phyloP scores from a whole-genome alignment of 108 stramenopile genomes.

The Phaeodactylum tricornutum region DNA sequence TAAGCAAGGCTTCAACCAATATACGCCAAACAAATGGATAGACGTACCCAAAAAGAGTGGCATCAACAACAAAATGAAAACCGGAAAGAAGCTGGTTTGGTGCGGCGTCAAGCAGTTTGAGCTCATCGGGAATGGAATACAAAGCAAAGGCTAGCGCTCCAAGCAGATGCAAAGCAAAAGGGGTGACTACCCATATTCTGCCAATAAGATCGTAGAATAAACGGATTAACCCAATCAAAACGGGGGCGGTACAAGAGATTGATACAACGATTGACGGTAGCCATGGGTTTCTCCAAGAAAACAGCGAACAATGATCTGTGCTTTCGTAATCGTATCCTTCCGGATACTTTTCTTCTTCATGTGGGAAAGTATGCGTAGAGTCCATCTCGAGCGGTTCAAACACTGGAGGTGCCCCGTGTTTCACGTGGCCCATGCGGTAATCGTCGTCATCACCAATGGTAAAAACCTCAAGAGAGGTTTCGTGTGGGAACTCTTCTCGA shows the following conservation, averaged over 20 bases:
- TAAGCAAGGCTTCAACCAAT: slow-evolving; percentile 5
- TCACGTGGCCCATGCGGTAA: too few species aligned
- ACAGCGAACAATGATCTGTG: too few species aligned
- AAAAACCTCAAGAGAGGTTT: too few species aligned
- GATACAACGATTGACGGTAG: background rate
- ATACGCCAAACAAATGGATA: background rate
- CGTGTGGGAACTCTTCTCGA: too few species aligned
- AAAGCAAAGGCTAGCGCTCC: background rate
- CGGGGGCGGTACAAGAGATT: background rate
- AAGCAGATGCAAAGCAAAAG: background rate
- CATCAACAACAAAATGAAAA: background rate
- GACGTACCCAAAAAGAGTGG: background rate
- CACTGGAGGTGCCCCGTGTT: too few species aligned
- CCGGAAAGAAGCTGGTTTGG: background rate
- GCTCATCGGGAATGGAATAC: background rate
- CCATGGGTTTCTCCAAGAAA: background rate
- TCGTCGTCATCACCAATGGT: too few species aligned
- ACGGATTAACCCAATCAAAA: background rate
- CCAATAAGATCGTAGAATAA: slow-evolving; percentile 3
- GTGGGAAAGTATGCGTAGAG: too few species aligned
- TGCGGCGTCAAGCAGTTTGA: background rate
- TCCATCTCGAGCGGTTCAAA: too few species aligned
- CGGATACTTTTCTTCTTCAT: too few species aligned
- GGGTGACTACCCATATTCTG: slow-evolving; percentile 3
- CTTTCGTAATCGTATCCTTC: too few species aligned